Conservation (phyloP, 129 eudicot species). For the Tanacetum coccineum region DNA sequence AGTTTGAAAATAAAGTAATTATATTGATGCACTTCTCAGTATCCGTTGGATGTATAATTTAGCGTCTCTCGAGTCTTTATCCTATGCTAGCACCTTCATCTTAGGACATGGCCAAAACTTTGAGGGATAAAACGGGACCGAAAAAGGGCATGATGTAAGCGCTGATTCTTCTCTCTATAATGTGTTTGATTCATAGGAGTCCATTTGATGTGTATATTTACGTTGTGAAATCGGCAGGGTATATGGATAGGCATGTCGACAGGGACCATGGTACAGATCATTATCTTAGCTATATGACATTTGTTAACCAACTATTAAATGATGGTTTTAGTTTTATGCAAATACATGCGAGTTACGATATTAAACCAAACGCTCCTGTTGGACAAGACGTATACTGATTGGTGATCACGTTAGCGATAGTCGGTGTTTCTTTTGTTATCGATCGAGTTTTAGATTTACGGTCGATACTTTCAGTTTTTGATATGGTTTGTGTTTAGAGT, state of each 20-base stretch:
- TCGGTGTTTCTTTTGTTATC: background rate
- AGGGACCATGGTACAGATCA: conserved; percentile 37
- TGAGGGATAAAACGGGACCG: too few species aligned
- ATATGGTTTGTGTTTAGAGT: background rate
- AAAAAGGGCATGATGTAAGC: too few species aligned
- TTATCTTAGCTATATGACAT: background rate
- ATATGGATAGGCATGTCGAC: conserved; percentile 49
- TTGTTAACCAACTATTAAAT: background rate
- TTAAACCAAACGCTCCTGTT: conserved; percentile 30
- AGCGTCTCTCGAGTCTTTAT: too few species aligned
- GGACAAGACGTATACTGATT: background rate
- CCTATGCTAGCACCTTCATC: too few species aligned
- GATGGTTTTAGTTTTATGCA: conserved; percentile 19
- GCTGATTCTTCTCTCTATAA: too few species aligned
- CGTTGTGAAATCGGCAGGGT: conserved; percentile 24
- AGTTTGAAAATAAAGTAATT: too few species aligned
- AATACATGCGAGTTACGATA: conserved; percentile 68
- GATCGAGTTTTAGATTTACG: background rate
- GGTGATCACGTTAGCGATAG: background rate
- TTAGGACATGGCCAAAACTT: too few species aligned
- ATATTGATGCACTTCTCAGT: too few species aligned
- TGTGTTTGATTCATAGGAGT: background rate
- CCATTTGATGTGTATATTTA: background rate
- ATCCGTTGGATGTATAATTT: too few species aligned
- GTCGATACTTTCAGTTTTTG: background rate